Evolutionary conservation across 2,329 filamentous ascomycete species (phyloP), one percentile per base, ranked within the genome.

Genomic region (Diaporthe velutina): DNA sequence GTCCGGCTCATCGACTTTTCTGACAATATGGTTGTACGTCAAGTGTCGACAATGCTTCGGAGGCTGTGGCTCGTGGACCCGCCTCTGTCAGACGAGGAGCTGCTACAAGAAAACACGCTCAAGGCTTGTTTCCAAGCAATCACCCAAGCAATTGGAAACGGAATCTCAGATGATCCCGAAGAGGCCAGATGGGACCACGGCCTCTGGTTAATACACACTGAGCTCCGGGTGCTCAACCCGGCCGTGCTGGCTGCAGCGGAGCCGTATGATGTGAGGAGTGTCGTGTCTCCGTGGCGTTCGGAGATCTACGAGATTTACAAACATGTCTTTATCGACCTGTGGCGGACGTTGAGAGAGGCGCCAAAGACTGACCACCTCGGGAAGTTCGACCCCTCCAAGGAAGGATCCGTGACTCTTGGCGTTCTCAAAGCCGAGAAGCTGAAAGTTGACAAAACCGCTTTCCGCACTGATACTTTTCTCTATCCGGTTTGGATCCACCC

Each of bases 291-390:
- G 19, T 77, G 73, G 58, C 57, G 76, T 30, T 71, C 71, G 13
- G 73, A 73, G 57, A 73, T 78, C 15, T 76, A 78, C 54, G 55
- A 66, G 15, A 52, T 73, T 33, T 78, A 77, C 58, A 76, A 74
- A 22, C 74, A 78, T 33, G 50, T 78, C 42, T 78, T 77, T 45
- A 70, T 50, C n/a, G 76, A 76, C 57, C 55, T 76, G 38, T 77
- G 76, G 68, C 66, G 74, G 38, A 35, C 38, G 42, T 40, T 77
- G n/a, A 61, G 67, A 33, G 61, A 35, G 48, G 48, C 35, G 22
- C 33, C 38, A 30, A 42, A 38, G 30, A 48, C n/a, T 6, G 64
- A 22, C 33, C 48, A 70, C 2, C 42, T 74, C 33, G 76, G 73
- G 12, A 19, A 60, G 57, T 76, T 76, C 38, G 74, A 74, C 45